Evolutionary conservation across 495 filamentous ascomycete species (phyloP).

Genomic region (Usnea hakonensis): DNA sequence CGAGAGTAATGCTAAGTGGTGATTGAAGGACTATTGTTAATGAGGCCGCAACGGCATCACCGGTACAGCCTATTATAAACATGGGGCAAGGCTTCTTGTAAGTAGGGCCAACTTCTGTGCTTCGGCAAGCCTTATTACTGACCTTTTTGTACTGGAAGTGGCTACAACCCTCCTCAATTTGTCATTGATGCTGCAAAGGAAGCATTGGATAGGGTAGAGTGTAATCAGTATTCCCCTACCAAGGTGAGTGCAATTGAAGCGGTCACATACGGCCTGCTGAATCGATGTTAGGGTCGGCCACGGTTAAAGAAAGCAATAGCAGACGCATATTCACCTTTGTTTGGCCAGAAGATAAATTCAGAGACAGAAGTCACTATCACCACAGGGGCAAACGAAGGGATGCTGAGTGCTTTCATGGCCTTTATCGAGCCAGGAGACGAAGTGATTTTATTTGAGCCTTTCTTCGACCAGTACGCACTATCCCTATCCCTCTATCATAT

Average conservation of each 20-base stretch:
- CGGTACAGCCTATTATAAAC: slow-evolving; percentile 67
- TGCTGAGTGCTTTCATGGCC: slow-evolving; percentile 94
- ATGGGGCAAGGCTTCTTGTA: slow-evolving; percentile 31
- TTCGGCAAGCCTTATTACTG: slow-evolving; percentile 1
- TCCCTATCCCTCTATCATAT: neutral
- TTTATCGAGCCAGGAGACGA: slow-evolving; percentile 93
- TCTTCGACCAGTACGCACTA: slow-evolving; percentile 77
- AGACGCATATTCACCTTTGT: slow-evolving; percentile 79
- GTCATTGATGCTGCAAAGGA: slow-evolving; percentile 85
- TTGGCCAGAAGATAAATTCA: slow-evolving; percentile 70
- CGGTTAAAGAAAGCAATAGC: slow-evolving; percentile 86
- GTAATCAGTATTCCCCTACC: slow-evolving; percentile 97
- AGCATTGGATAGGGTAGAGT: slow-evolving; percentile 86
- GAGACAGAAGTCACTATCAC: slow-evolving; percentile 91
- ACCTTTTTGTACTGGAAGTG: slow-evolving; percentile 44
- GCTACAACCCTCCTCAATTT: slow-evolving; percentile 92
- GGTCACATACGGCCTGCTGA: slow-evolving; percentile 6
- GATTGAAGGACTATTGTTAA: slow-evolving; percentile 80
- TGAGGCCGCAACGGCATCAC: slow-evolving; percentile 76
- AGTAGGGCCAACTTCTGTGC: slow-evolving; percentile 13
- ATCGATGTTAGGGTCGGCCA: slow-evolving; percentile 57
- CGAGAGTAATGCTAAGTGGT: slow-evolving; percentile 13
- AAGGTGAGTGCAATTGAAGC: slow-evolving; percentile 42
- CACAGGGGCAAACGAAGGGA: slow-evolving; percentile 93
- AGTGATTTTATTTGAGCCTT: slow-evolving; percentile 96